Percentiles rank a stretch among this genome's conserved stretches.
Evolutionary conservation across 257 asterid species (phyloP).

Genomic region (Fraxinus americana): DNA sequence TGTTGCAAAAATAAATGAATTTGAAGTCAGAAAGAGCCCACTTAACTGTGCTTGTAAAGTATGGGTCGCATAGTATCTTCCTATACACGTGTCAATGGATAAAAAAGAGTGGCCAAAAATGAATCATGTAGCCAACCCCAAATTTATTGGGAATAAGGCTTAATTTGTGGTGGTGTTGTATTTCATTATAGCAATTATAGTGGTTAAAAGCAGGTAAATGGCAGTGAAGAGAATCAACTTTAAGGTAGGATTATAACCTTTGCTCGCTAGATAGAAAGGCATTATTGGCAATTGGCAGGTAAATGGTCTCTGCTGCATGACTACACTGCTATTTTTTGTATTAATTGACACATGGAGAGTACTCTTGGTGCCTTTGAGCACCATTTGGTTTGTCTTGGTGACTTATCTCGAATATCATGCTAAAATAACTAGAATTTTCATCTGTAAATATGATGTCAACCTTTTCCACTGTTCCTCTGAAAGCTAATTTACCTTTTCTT

Average conservation of each 20-base stretch:
- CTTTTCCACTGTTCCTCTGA: constrained; percentile 5
- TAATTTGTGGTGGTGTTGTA: not conserved
- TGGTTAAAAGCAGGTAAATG: too few relatives aligned
- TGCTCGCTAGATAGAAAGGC: too few relatives aligned
- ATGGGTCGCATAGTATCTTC: too few relatives aligned
- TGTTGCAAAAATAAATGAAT: not conserved
- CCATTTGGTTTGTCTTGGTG: not conserved
- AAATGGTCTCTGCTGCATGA: too few relatives aligned
- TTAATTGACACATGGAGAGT: too few relatives aligned
- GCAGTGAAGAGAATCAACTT: too few relatives aligned
- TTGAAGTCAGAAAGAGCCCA: not conserved
- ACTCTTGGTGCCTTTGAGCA: too few relatives aligned
- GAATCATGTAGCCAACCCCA: not conserved
- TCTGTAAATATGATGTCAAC: constrained; percentile 5
- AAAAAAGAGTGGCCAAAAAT: too few relatives aligned
- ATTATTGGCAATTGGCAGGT: too few relatives aligned
- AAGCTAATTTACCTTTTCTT: not conserved
- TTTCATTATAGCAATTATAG: not conserved
- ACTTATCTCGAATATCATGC: constrained; percentile 12
- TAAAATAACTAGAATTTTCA: not conserved
- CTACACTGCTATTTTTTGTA: too few relatives aligned
- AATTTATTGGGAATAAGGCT: not conserved
- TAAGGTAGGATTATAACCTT: too few relatives aligned
- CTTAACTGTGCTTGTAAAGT: not conserved
- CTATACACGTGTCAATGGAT: too few relatives aligned